A percentile compares a stretch with the other conserved stretches of the same genome.
Evolutionary conservation across 495 filamentous ascomycete species (phyloP).

Genomic region (Parathielavia hyrcaniae): DNA sequence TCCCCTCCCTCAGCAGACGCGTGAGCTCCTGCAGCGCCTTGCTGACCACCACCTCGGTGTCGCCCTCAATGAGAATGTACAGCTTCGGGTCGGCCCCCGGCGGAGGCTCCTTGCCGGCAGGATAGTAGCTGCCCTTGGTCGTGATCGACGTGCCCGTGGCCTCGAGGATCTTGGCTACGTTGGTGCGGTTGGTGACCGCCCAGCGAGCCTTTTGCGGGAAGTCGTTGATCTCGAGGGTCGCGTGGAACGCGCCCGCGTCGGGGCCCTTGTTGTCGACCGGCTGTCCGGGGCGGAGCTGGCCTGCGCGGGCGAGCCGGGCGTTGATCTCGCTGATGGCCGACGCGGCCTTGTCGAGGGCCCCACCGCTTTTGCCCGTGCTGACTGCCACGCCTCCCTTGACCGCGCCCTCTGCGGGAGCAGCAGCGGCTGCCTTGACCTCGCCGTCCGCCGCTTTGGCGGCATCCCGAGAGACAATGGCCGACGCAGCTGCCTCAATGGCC

Average conservation of each 20-base stretch:
- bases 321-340: constrained; percentile 82
- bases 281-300: constrained; percentile 80
- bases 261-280: constrained; percentile 98
- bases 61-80: constrained; percentile 95
- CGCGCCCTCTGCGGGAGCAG: constrained; percentile 50
- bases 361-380: constrained; percentile 51
- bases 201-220: constrained; percentile 98
- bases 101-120: constrained; percentile 70
- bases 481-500: constrained; percentile 54
- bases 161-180: constrained; percentile 97
- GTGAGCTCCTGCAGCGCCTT: constrained; percentile 90
- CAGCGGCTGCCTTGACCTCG: constrained; percentile 48
- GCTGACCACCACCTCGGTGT: constrained; percentile 86
- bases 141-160: constrained; percentile 93
- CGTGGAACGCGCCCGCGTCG: constrained; percentile 94
- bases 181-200: constrained; percentile 98
- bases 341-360: constrained; percentile 76
- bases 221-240: constrained; percentile 97
- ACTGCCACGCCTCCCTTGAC: constrained; percentile 49
- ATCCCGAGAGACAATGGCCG: constrained; percentile 49
- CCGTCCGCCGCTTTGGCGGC: constrained; percentile 25
- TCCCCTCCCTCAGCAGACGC: constrained; percentile 84
- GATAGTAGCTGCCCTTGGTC: constrained; percentile 89
- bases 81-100: constrained; percentile 75
- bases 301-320: constrained; percentile 75